Percentiles rank a stretch among this genome's conserved stretches.
These are phyloP conservation scores for Mrakia hoshinonis DNA, from an alignment of 768 basidiomycete genomes.

Conservation along the genomic window DNA sequence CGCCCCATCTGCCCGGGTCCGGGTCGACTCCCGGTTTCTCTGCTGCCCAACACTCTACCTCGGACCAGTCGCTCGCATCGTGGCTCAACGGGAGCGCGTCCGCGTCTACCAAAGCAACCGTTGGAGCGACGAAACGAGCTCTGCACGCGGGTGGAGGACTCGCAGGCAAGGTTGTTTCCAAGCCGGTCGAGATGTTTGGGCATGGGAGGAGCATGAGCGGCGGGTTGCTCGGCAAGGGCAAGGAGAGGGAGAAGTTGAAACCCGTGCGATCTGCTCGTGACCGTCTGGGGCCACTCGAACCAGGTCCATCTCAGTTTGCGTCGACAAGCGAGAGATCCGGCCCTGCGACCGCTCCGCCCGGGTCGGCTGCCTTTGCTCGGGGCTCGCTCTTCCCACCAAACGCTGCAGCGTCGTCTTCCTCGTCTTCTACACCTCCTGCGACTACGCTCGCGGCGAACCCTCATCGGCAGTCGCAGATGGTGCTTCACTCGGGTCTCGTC, in stretches of 20 bases:
- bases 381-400: slow-evolving; percentile 38
- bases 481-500: slow-evolving; percentile 65
- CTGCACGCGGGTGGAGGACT: neutral
- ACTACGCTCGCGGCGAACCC: slow-evolving; percentile 33
- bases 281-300: neutral
- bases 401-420: slow-evolving; percentile 29
- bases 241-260: slow-evolving; percentile 16
- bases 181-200: neutral
- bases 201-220: slow-evolving; percentile 8
- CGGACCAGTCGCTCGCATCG: neutral
- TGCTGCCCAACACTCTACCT: neutral
- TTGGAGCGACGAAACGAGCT: neutral
- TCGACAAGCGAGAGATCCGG: neutral
- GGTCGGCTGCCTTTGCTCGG: slow-evolving; percentile 39
- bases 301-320: neutral
- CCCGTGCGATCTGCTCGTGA: neutral
- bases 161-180: slow-evolving; percentile 9
- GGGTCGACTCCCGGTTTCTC: neutral
- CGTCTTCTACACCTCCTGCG: slow-evolving; percentile 32
- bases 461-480: slow-evolving; percentile 56
- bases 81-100: neutral
- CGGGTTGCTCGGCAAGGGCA: slow-evolving; percentile 13
- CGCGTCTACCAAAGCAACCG: neutral
- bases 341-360: slow-evolving; percentile 37
- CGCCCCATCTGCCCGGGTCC: neutral